Conservation (phyloP, 129 eudicot genomes). For the Chrysanthemum lavandulifolium region DNA sequence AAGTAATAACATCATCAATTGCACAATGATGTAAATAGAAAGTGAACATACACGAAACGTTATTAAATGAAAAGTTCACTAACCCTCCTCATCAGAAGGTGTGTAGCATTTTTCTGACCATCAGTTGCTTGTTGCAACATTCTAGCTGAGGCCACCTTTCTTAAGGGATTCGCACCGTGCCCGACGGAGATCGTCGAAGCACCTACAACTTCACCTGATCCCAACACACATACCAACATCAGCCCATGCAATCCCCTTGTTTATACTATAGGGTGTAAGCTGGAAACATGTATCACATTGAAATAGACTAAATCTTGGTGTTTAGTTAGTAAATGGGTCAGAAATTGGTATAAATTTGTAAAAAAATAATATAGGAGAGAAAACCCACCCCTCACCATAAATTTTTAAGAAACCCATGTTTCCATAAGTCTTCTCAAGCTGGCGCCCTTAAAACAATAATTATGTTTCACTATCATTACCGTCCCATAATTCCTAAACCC, state of each 20-base stretch:
- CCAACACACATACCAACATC: slow-evolving; percentile 13
- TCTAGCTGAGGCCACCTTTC: slow-evolving; percentile 78
- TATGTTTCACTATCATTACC: background rate
- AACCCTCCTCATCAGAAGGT: slow-evolving; percentile 70
- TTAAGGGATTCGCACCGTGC: slow-evolving; percentile 58
- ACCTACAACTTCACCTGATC: slow-evolving; percentile 95
- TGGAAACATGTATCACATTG: slow-evolving; percentile 13
- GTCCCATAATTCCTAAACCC: too few relatives aligned
- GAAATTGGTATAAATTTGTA: too few relatives aligned
- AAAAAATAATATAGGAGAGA: too few relatives aligned
- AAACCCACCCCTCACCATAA: too few relatives aligned
- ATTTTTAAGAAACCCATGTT: too few relatives aligned
- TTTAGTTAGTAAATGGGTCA: background rate
- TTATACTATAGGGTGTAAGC: background rate
- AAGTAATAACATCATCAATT: slow-evolving; percentile 13
- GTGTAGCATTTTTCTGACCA: slow-evolving; percentile 47
- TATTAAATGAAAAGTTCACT: slow-evolving; percentile 27
- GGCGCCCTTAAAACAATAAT: background rate
- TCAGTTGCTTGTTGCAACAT: slow-evolving; percentile 81
- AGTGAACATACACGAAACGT: background rate
- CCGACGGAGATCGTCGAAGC: slow-evolving; percentile 87
- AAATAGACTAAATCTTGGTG: background rate
- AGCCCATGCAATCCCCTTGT: slow-evolving; percentile 13
- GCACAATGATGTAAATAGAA: slow-evolving; percentile 7
- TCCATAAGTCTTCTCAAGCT: too few relatives aligned